phyloP scores from a whole-genome alignment of 2,329 filamentous ascomycete species.

The Lecanosticta acicola region DNA sequence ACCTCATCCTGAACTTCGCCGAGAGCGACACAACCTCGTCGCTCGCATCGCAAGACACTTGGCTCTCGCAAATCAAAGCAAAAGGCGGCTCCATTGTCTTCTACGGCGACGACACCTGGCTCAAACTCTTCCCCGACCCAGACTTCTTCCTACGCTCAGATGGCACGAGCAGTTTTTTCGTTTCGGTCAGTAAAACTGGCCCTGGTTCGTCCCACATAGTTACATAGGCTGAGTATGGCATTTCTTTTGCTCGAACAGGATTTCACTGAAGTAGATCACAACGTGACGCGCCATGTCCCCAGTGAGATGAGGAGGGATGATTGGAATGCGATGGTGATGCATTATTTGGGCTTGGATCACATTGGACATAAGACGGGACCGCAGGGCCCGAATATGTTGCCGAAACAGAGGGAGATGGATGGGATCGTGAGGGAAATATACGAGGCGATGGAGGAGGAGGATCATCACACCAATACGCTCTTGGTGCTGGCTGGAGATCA shows the following conservation, averaged over 20 bases:
- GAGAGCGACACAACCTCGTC: slow-evolving; percentile 89
- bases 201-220: slow-evolving; percentile 19
- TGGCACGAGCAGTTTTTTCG: slow-evolving; percentile 96
- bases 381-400: slow-evolving; percentile 75
- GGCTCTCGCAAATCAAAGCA: slow-evolving; percentile 86
- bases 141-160: slow-evolving; percentile 75
- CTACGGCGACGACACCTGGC: slow-evolving; percentile 97
- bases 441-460: slow-evolving; percentile 61
- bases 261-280: slow-evolving; percentile 95
- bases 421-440: slow-evolving; percentile 71
- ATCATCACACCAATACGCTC: slow-evolving; percentile 70
- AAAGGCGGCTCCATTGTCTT: slow-evolving; percentile 76
- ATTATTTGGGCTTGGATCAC: slow-evolving; percentile 93
- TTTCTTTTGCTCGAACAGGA: slow-evolving; percentile 53
- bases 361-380: slow-evolving; percentile 96
- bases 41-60: slow-evolving; percentile 83
- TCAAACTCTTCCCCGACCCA: slow-evolving; percentile 75
- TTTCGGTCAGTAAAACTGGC: slow-evolving; percentile 64
- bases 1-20: slow-evolving; percentile 93
- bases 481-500: slow-evolving; percentile 89
- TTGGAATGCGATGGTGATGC: slow-evolving; percentile 90
- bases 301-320: slow-evolving; percentile 69
- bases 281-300: slow-evolving; percentile 86
- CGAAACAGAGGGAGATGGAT: slow-evolving; percentile 94
- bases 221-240: slow-evolving; percentile 34